Conservation (phyloP, 805 yeast species). For the Lipomyces anomalus region DNA sequence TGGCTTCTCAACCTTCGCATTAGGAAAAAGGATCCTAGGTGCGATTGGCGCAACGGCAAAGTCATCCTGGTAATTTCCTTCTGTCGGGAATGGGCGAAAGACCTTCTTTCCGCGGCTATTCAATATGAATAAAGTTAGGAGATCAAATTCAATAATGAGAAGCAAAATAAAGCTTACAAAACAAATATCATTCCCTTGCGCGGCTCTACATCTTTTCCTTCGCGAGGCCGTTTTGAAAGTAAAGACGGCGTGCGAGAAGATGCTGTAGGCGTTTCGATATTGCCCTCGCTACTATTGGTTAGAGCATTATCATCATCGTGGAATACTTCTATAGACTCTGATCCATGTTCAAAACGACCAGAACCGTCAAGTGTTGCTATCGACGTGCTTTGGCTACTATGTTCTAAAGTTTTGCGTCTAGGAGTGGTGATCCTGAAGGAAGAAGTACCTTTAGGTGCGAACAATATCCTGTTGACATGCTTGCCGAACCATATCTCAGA, state of each 20-base stretch:
- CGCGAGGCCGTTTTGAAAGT: neutral
- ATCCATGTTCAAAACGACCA: neutral
- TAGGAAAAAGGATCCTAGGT: conserved; percentile 16
- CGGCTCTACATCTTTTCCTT: neutral
- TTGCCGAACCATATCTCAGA: neutral
- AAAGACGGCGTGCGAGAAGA: too few species aligned
- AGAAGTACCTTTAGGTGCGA: too few species aligned
- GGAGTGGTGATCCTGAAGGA: too few species aligned
- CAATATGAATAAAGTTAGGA: neutral
- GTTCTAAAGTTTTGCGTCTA: too few species aligned
- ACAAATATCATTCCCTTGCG: conserved; percentile 20
- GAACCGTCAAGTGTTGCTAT: neutral
- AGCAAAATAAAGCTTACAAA: conserved; percentile 7
- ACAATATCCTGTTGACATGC: too few species aligned
- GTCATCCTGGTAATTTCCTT: conserved; percentile 11
- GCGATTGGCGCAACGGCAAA: conserved; percentile 15
- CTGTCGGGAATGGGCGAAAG: conserved; percentile 15
- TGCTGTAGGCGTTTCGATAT: too few species aligned
- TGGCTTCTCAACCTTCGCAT: neutral
- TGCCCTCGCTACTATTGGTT: neutral
- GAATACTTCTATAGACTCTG: neutral
- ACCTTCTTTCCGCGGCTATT: conserved; percentile 17
- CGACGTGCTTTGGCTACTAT: too few species aligned
- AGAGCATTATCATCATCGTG: conserved; percentile 1
- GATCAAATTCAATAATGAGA: neutral